A percentile compares a stretch with the other conserved stretches of the same genome.
These are phyloP conservation scores for Pseudocercospora musae DNA, from an alignment of 2,329 filamentous ascomycete genomes.

Conservation along the genomic window DNA sequence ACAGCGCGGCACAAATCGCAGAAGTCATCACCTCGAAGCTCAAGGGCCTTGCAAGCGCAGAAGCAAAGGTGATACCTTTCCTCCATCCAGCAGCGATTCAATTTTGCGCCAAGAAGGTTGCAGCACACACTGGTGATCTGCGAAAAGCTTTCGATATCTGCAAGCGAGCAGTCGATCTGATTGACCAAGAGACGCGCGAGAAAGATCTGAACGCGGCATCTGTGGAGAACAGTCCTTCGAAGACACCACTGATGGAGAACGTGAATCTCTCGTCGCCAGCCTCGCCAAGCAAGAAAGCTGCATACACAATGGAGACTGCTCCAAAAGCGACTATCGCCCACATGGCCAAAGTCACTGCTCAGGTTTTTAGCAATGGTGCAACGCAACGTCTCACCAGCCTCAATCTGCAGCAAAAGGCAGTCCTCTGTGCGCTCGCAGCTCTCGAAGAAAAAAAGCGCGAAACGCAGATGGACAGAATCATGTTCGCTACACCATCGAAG, in stretches of 20 bases:
- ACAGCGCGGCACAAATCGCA: conserved; percentile 82
- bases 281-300: conserved; percentile 43
- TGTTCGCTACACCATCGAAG: conserved; percentile 43
- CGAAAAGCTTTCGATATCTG: conserved; percentile 95
- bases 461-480: conserved; percentile 30
- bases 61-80: conserved; percentile 64
- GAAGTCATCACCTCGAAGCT: conserved; percentile 81
- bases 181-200: conserved; percentile 77
- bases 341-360: conserved; percentile 84
- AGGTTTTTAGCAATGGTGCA: conserved; percentile 86
- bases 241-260: conserved; percentile 77
- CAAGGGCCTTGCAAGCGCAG: conserved; percentile 56
- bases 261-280: conserved; percentile 64
- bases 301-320: conserved; percentile 70
- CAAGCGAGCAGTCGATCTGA: conserved; percentile 79
- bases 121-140: conserved; percentile 88
- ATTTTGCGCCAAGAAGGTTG: conserved; percentile 90
- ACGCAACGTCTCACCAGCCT: conserved; percentile 78
- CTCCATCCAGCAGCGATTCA: conserved; percentile 92
- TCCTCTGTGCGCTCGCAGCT: conserved; percentile 81
- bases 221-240: conserved; percentile 59
- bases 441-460: conserved; percentile 72
- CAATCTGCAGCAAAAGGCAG: conserved; percentile 95
- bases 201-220: conserved; percentile 65
- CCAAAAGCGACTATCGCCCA: conserved; percentile 87